These are phyloP conservation scores for Fibroporia radiculosa DNA, from an alignment of 768 basidiomycete species.

Conservation along the genomic window DNA sequence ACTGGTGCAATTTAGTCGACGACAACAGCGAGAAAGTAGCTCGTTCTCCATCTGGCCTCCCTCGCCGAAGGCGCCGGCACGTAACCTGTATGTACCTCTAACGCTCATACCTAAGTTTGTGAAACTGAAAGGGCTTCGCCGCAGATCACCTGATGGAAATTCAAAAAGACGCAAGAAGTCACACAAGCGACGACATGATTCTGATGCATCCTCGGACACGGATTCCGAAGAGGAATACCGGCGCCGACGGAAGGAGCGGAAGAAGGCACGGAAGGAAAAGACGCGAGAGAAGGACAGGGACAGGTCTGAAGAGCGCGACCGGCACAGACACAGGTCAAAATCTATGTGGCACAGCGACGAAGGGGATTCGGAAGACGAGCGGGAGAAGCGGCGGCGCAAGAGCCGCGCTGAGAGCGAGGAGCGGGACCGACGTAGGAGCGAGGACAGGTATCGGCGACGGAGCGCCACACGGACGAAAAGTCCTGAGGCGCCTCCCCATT, in stretches of 20 bases:
- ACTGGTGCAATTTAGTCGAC: conserved; percentile 44
- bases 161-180: conserved; percentile 48
- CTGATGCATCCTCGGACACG: conserved; percentile 34
- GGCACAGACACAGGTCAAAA: conserved; percentile 25
- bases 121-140: too few species aligned
- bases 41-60: conserved; percentile 70
- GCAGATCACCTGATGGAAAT: conserved; percentile 41
- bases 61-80: conserved; percentile 64
- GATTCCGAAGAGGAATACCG: conserved; percentile 52
- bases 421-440: conserved; percentile 15
- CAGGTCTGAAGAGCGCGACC: conserved; percentile 10
- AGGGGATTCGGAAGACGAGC: conserved; percentile 27
- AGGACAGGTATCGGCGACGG: conserved; percentile 18
- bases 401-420: conserved; percentile 25
- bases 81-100: conserved; percentile 41
- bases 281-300: conserved; percentile 26
- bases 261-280: conserved; percentile 42
- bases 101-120: too few species aligned
- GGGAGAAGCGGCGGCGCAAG: conserved; percentile 22
- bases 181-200: conserved; percentile 44
- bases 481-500: conserved; percentile 19
- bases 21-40: conserved; percentile 53
- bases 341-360: conserved; percentile 28
- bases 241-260: conserved; percentile 52
- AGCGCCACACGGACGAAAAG: conserved; percentile 22